Conservation (phyloP, 148 eudicot genomes). For the Cornus florida region DNA sequence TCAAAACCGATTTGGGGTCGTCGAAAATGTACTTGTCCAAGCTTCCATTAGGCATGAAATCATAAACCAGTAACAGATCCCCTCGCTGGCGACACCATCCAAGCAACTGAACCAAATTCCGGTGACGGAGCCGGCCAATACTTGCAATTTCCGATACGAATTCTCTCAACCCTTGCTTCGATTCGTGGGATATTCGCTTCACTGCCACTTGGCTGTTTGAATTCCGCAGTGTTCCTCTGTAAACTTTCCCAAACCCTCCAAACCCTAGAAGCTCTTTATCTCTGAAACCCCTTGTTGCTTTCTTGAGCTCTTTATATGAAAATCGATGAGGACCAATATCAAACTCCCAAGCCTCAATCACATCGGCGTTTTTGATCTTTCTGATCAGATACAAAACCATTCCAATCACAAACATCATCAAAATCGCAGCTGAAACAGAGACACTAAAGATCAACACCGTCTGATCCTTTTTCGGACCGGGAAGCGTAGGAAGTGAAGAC, state of each 20-base stretch:
- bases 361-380: slow-evolving; percentile 58
- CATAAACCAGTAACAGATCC: slow-evolving; percentile 76
- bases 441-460: slow-evolving; percentile 33
- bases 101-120: slow-evolving; percentile 63
- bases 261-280: slow-evolving; percentile 65
- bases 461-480: slow-evolving; percentile 33
- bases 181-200: slow-evolving; percentile 64
- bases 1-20: slow-evolving; percentile 33
- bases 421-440: slow-evolving; percentile 33
- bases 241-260: slow-evolving; percentile 86
- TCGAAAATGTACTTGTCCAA: slow-evolving; percentile 65
- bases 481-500: slow-evolving; percentile 47
- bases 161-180: slow-evolving; percentile 69
- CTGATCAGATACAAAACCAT: slow-evolving; percentile 29
- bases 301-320: slow-evolving; percentile 63
- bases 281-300: slow-evolving; percentile 68
- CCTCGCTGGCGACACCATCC: slow-evolving; percentile 76
- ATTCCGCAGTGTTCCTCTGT: slow-evolving; percentile 60
- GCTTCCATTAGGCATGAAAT: slow-evolving; percentile 86
- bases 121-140: slow-evolving; percentile 70
- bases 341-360: slow-evolving; percentile 78
- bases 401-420: slow-evolving; percentile 25
- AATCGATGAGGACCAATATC: slow-evolving; percentile 75
- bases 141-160: slow-evolving; percentile 68
- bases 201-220: slow-evolving; percentile 55